Evolutionary conservation across 208 protist species (phyloP), one percentile per base, ranked within the genome.

Genomic region (Sergeia podlipaevii): DNA sequence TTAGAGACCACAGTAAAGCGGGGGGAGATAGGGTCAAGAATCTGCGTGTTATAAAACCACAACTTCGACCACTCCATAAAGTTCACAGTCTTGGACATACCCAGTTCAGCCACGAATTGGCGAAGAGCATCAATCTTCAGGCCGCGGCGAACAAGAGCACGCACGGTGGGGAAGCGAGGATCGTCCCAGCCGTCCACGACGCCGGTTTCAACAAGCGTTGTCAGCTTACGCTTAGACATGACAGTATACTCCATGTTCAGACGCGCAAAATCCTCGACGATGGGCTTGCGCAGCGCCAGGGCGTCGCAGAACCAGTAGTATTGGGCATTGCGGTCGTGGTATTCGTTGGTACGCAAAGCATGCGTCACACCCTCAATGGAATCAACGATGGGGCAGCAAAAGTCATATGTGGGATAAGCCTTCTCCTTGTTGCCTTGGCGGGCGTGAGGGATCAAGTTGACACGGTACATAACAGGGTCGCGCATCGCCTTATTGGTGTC

Each of bases 341-440:
- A 99, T 71, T 99, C 98, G 66, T 85, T 97, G 2, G 98, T 99
- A 29, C 98, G 77, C 15, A 99, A 85, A 13, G 98, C 96, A 66
- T 99, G 98, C 1, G 98, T 99, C 3, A 99, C 96, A 45, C 98
- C 98, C 69, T 99, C 98, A 20, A 98, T 36, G 4, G 83, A 95
- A 70, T 99, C 98, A 41, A 99, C 89, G 48, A 99, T 96, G 4
- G 98, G 98, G 80, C 98, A 99, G 45, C 96, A 98, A 66, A 99
- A 98, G 70, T 99, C 98, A 77, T 99, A 99, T 1, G 97, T 98
- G 23, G 98, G 98, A 73, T 99, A 96, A 59, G 97, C 84, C 53
- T 94, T 93, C 41, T 95, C 89, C 65, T 96, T 85, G n/a, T 53
- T 74, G 28, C 91, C 96, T 6, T 96, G 97, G n/a, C 87, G 70